Evolutionary conservation across 2,329 filamentous ascomycete genomes (phyloP).

Genomic region (Aspergillus sp.): DNA sequence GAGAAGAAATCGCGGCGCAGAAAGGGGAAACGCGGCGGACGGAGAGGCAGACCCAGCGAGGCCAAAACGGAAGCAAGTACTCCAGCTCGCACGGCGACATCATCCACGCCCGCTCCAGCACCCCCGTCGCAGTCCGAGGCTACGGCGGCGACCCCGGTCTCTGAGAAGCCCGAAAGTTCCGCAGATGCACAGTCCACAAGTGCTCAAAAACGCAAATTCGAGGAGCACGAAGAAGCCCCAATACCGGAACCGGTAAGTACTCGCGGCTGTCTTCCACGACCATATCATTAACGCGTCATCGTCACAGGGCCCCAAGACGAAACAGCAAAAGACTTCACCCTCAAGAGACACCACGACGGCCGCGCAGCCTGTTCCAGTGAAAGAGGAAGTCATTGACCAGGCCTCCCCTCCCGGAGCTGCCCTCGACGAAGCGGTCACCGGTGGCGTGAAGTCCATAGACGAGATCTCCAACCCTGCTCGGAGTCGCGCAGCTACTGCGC

Average conservation of each 20-base stretch:
- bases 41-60: conserved; percentile 66
- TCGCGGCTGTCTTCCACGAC: background rate
- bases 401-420: conserved; percentile 29
- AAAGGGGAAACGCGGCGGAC: conserved; percentile 55
- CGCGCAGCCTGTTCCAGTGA: conserved; percentile 28
- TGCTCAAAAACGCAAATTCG: conserved; percentile 46
- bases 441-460: conserved; percentile 38
- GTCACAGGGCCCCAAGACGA: conserved; percentile 39
- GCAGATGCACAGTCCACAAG: conserved; percentile 24
- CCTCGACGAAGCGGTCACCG: conserved; percentile 29
- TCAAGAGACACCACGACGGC: conserved; percentile 20
- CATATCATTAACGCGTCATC: conserved; percentile 23
- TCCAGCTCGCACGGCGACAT: conserved; percentile 32
- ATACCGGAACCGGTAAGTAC: conserved; percentile 32
- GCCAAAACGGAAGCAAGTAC: conserved; percentile 47
- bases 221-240: conserved; percentile 34
- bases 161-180: conserved; percentile 28
- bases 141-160: conserved; percentile 20
- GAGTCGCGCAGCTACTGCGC: conserved; percentile 65
- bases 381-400: conserved; percentile 30
- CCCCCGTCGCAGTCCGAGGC: conserved; percentile 24
- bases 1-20: conserved; percentile 58
- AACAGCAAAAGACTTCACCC: conserved; percentile 41
- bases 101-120: conserved; percentile 24
- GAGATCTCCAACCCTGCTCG: conserved; percentile 63